Conservation (phyloP, 768 basidiomycete genomes). For the Amanita inopinata region DNA sequence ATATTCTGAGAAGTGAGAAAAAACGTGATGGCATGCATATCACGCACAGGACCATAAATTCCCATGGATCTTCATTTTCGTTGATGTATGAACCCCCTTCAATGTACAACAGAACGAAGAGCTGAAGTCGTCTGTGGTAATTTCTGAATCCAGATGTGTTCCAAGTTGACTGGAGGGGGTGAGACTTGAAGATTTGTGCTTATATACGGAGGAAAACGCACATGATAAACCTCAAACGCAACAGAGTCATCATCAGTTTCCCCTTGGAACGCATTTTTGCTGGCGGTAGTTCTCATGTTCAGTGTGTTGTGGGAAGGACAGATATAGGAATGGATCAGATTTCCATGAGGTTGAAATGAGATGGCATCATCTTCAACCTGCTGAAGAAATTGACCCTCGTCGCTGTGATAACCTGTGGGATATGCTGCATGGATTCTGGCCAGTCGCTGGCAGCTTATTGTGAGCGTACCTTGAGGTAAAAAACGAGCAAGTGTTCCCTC, state of each 20-base stretch:
- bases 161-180: conserved; percentile 58
- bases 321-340: conserved; percentile 67
- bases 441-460: not conserved
- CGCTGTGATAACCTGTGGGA: conserved; percentile 59
- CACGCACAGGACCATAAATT: conserved; percentile 79
- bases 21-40: not conserved
- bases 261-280: conserved; percentile 26
- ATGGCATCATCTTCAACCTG: conserved; percentile 72
- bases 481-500: conserved; percentile 67
- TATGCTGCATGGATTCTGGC: conserved; percentile 2
- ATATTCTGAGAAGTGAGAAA: not conserved
- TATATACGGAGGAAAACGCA: conserved; percentile 27
- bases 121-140: conserved; percentile 86
- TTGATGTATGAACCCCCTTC: conserved; percentile 93
- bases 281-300: conserved; percentile 31
- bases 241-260: conserved; percentile 53
- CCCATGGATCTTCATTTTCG: conserved; percentile 91
- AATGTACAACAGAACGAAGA: conserved; percentile 91
- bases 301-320: conserved; percentile 34
- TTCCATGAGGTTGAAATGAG: conserved; percentile 69
- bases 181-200: not conserved
- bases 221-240: conserved; percentile 89
- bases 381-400: conserved; percentile 54
- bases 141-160: conserved; percentile 81
- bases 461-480: conserved; percentile 59